phyloP scores from a whole-genome alignment of 495 filamentous ascomycete species.

The Antarctomyces pellizariae region DNA sequence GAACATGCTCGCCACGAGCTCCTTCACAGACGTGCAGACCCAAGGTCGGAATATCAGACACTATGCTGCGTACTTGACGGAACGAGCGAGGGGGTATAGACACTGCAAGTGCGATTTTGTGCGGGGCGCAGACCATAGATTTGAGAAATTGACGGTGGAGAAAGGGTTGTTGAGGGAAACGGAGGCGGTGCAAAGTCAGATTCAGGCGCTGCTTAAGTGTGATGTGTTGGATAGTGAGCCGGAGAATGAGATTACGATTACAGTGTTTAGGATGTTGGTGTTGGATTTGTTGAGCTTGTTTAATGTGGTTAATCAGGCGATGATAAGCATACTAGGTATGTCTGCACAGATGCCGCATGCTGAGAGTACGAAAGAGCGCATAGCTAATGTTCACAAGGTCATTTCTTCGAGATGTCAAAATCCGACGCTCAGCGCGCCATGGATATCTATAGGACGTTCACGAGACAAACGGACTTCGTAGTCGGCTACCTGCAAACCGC shows the following conservation, averaged over 20 bases:
- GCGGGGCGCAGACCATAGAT: conserved; percentile 49
- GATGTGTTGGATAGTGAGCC: conserved; percentile 76
- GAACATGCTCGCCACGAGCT: conserved; percentile 63
- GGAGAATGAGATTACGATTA: conserved; percentile 93
- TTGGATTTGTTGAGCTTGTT: conserved; percentile 79
- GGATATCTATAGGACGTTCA: conserved; percentile 81
- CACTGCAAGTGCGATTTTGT: conserved; percentile 82
- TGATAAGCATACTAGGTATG: conserved; percentile 89
- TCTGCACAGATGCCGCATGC: background rate
- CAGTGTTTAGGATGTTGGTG: conserved; percentile 82
- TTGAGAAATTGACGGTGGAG: conserved; percentile 73
- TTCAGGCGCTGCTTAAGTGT: conserved; percentile 66
- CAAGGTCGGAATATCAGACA: conserved; percentile 88
- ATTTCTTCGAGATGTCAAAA: conserved; percentile 96
- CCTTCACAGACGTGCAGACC: conserved; percentile 83
- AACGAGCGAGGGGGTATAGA: conserved; percentile 59
- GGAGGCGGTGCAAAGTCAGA: conserved; percentile 74
- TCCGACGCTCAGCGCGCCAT: conserved; percentile 82
- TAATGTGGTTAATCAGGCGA: conserved; percentile 88
- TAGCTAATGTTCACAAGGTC: conserved; percentile 33
- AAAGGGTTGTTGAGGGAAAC: conserved; percentile 88
- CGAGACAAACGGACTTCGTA: conserved; percentile 75
- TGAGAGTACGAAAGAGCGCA: too few species aligned
- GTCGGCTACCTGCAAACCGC: conserved; percentile 78
- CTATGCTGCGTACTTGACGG: conserved; percentile 70